Percentiles rank a stretch among this genome's conserved stretches.
Conservation (phyloP, 23 red algal genomes). For the Gracilaria vermiculophylla region DNA sequence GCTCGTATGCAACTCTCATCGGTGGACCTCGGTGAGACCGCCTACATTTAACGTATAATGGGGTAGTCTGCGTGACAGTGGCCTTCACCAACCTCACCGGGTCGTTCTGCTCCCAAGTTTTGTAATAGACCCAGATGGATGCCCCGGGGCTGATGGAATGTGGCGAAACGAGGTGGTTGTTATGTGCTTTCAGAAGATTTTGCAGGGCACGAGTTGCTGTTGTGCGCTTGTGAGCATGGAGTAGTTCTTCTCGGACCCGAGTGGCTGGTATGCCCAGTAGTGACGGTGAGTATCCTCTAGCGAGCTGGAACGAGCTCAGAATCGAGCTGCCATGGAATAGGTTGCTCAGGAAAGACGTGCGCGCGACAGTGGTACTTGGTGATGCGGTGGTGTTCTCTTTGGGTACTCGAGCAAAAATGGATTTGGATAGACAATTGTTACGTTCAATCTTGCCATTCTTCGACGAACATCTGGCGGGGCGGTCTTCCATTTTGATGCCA, state of each 20-base stretch:
- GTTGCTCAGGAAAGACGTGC: constrained; percentile 30
- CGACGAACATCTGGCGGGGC: background rate
- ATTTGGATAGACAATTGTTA: constrained; percentile 11
- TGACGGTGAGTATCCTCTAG: constrained; percentile 11
- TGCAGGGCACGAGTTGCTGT: constrained; percentile 21
- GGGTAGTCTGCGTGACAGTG: background rate
- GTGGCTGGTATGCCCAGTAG: constrained; percentile 18
- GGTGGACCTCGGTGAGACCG: constrained; percentile 8
- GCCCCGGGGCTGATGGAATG: background rate
- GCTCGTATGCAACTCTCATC: constrained; percentile 17
- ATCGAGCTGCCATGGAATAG: background rate
- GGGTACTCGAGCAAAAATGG: background rate
- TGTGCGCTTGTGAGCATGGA: constrained; percentile 23
- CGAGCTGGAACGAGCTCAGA: constrained; percentile 41
- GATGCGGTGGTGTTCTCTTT: background rate
- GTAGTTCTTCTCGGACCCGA: constrained; percentile 15
- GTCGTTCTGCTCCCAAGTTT: constrained; percentile 47
- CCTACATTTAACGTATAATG: constrained; percentile 25
- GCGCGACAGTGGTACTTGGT: background rate
- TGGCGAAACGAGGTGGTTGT: background rate
- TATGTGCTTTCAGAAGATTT: constrained; percentile 16
- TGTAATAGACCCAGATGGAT: constrained; percentile 36
- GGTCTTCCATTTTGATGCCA: background rate
- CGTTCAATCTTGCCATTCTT: constrained; percentile 40
- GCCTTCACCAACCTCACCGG: constrained; percentile 17